Evolutionary conservation across 768 basidiomycete genomes (phyloP).

Genomic region (Russula earlei): DNA sequence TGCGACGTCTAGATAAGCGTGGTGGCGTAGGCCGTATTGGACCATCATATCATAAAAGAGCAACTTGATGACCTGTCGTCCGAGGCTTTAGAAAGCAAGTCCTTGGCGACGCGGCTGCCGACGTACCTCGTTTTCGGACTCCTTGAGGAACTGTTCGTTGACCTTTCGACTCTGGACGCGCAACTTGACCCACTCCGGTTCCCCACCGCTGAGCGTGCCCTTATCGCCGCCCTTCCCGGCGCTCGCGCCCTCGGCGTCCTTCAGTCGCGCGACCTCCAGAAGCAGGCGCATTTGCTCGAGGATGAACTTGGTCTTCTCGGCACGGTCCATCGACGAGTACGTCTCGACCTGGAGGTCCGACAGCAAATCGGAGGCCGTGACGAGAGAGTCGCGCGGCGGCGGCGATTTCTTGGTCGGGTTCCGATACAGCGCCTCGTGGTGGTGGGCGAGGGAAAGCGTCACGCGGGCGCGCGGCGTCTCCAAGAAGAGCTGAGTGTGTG

Average conservation of each 20-base stretch:
- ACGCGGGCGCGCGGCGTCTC: conserved; percentile 95
- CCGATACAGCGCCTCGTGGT: conserved; percentile 68
- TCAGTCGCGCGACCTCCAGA: conserved; percentile 63
- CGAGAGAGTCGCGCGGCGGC: conserved; percentile 45
- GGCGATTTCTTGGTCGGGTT: conserved; percentile 33
- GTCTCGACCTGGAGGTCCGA: conserved; percentile 97
- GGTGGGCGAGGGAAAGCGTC: conserved; percentile 73
- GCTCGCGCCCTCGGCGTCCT: conserved; percentile 55
- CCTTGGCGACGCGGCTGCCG: not conserved
- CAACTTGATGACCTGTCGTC: conserved; percentile 78
- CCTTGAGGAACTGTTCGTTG: conserved; percentile 87
- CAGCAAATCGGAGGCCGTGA: conserved; percentile 84
- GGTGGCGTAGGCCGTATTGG: conserved; percentile 78
- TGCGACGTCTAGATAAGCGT: conserved; percentile 84
- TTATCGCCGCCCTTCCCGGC: conserved; percentile 38
- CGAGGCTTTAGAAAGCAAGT: not conserved
- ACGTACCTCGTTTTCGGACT: conserved; percentile 76
- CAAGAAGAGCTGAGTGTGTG: conserved; percentile 66
- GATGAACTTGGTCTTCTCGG: conserved; percentile 98
- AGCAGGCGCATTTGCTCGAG: conserved; percentile 94
- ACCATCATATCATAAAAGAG: conserved; percentile 97
- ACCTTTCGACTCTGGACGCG: conserved; percentile 88
- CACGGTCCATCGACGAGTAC: conserved; percentile 95
- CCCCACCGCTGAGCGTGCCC: conserved; percentile 57
- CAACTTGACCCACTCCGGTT: conserved; percentile 89